These are phyloP conservation scores for Starmerella khaoyaiensis DNA, from an alignment of 805 yeast species.

Conservation along the genomic window DNA sequence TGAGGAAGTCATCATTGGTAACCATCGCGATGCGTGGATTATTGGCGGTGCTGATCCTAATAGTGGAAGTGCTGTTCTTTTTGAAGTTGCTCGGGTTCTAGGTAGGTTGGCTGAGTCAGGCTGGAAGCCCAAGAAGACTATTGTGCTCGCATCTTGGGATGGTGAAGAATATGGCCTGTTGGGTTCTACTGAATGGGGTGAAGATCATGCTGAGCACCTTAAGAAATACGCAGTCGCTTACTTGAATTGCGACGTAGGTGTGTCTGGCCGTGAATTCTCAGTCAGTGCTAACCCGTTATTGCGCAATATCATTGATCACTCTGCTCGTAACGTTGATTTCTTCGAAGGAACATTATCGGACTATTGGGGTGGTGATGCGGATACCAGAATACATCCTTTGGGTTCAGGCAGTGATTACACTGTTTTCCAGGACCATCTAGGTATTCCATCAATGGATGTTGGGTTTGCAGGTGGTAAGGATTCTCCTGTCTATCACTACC, in stretches of 20 bases:
- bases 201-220: conserved; percentile 38
- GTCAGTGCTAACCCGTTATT: conserved; percentile 50
- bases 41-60: conserved; percentile 75
- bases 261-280: conserved; percentile 40
- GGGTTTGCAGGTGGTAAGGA: conserved; percentile 40
- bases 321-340: conserved; percentile 39
- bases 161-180: conserved; percentile 62
- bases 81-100: conserved; percentile 52
- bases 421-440: conserved; percentile 33
- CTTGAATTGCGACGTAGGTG: conserved; percentile 56
- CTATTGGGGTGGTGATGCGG: conserved; percentile 25
- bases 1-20: conserved; percentile 53
- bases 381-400: conserved; percentile 33
- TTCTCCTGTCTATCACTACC: conserved; percentile 54
- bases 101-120: conserved; percentile 40
- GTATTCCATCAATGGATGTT: conserved; percentile 39
- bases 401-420: conserved; percentile 63
- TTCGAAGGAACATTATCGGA: conserved; percentile 26
- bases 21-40: conserved; percentile 73
- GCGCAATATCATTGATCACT: conserved; percentile 34
- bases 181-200: conserved; percentile 72
- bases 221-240: conserved; percentile 48
- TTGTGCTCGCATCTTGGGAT: conserved; percentile 67
- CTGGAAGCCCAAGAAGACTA: conserved; percentile 63
- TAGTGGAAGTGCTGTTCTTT: conserved; percentile 51